Evolutionary conservation across 2,329 filamentous ascomycete species (phyloP), one percentile per base, ranked within the genome.

Genomic region (Beauveria caledonica): DNA sequence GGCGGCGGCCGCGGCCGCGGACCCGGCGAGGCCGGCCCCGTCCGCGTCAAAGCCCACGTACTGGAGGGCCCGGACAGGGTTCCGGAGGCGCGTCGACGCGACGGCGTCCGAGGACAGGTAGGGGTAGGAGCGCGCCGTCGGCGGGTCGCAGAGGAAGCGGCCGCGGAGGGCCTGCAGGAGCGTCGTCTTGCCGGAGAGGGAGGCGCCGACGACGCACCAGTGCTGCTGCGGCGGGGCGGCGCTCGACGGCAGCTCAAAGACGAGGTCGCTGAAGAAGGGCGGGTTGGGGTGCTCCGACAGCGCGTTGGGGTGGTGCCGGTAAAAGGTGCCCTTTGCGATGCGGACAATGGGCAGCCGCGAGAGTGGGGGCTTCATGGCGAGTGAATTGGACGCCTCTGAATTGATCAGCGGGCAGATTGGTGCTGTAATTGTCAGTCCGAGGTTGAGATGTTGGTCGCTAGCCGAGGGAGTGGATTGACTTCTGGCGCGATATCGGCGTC

Each of bases 21-120:
- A 79, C 6, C 82, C 75, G 0, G 70, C 68, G 15, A 83, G 75
- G n/a, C 56, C 55, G 53, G 79, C 75, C 6, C 85, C 81, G 66
- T 92, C 89, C 2, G 85, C 86, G 68, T 91, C 89, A 69, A 97
- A 97, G 0, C 94, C 93, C 10, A 97, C 92, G 77, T 96, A 93
- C 66, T 87, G 86, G 61, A 99, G 88, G 0, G 91, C 91, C 64
- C 80, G 80, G 13, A 78, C 78, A 0, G 88, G 84, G 57, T 78
- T 81, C 49, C 83, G 80, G 52, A 89, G 72, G 2, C 78, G 75
- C 23, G 75, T 66, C 2, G 82, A 76, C 7, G 90, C 80, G 33
- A 36, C 13, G 6, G 81, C 78, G 52, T 83, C 80, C 2, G 81
- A 84, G 15, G 87, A 81, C 2, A 97, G 81, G 69, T 88, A 89